These are phyloP conservation scores for Vickermania ingenoplastis DNA, from an alignment of 208 protist species.

Conservation along the genomic window DNA sequence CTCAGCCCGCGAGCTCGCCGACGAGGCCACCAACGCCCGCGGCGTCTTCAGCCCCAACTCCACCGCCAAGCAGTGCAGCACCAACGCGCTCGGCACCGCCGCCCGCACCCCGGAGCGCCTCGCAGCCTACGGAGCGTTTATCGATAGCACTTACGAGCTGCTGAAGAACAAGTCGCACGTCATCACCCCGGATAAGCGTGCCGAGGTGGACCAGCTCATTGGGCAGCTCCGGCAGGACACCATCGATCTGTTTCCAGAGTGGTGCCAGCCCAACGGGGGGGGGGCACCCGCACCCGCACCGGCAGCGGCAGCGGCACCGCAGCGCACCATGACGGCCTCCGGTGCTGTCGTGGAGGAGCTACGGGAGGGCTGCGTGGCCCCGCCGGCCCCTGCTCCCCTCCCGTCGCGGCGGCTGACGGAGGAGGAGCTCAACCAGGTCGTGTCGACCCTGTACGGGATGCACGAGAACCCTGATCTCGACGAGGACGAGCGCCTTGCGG, in stretches of 20 bases:
- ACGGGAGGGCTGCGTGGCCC: not conserved
- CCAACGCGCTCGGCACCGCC: not conserved
- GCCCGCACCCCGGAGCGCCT: not conserved
- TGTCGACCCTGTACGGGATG: constrained; percentile 30
- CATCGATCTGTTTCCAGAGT: constrained; percentile 26
- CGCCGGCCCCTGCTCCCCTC: not conserved
- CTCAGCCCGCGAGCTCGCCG: constrained; percentile 49
- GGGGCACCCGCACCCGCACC: constrained; percentile 1
- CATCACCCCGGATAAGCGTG: constrained; percentile 25
- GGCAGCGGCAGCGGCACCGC: constrained; percentile 12
- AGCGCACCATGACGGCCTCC: constrained; percentile 2
- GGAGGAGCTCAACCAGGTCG: constrained; percentile 12
- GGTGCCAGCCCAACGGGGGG: constrained; percentile 26
- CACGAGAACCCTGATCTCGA: constrained; percentile 62
- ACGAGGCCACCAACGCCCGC: constrained; percentile 6
- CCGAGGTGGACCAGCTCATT: constrained; percentile 9
- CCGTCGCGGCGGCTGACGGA: not conserved
- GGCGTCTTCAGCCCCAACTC: not conserved
- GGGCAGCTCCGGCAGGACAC: constrained; percentile 27
- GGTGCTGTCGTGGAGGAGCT: constrained; percentile 1
- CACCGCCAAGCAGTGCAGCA: not conserved
- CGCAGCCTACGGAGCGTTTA: constrained; percentile 13
- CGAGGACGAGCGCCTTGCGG: constrained; percentile 51
- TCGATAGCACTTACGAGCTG: constrained; percentile 17
- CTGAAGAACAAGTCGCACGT: constrained; percentile 35